Conservation (phyloP, 345 rosid genomes). For the Nephelium lappaceum region DNA sequence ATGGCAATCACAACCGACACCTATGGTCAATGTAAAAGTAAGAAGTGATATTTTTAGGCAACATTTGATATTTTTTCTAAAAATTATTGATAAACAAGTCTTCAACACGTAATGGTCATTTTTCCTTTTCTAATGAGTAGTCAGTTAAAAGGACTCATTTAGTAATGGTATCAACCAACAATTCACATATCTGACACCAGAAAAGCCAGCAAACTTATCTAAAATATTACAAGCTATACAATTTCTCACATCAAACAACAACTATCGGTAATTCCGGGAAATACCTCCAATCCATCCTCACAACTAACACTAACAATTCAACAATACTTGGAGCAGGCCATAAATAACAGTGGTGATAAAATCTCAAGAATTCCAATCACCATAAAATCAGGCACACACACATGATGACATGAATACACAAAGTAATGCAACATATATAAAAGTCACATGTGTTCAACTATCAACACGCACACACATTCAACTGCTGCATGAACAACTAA, state of each 20-base stretch:
- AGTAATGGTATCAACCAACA: neutral
- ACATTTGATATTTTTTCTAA: too few relatives aligned
- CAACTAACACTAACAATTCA: neutral
- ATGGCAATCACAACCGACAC: neutral
- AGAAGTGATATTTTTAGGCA: neutral
- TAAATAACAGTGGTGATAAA: neutral
- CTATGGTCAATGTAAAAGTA: too few relatives aligned
- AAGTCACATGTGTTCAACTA: too few relatives aligned
- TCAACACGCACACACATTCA: too few relatives aligned
- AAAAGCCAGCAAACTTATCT: neutral
- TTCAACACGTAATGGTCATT: too few relatives aligned
- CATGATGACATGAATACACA: too few relatives aligned
- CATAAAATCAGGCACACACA: neutral
- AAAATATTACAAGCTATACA: neutral
- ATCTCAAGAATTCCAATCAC: neutral
- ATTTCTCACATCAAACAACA: neutral
- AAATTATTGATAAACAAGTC: neutral
- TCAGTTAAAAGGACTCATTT: too few relatives aligned
- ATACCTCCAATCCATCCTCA: neutral
- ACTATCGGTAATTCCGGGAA: neutral
- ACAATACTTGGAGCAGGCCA: neutral
- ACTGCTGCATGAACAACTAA: too few relatives aligned
- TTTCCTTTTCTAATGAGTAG: too few relatives aligned
- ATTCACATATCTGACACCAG: neutral
- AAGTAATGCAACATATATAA: too few relatives aligned